Percentiles rank a stretch among this genome's conserved stretches.
These are phyloP conservation scores for Drechslerella stenobrocha DNA, from an alignment of 2,329 filamentous ascomycete species.

Conservation along the genomic window DNA sequence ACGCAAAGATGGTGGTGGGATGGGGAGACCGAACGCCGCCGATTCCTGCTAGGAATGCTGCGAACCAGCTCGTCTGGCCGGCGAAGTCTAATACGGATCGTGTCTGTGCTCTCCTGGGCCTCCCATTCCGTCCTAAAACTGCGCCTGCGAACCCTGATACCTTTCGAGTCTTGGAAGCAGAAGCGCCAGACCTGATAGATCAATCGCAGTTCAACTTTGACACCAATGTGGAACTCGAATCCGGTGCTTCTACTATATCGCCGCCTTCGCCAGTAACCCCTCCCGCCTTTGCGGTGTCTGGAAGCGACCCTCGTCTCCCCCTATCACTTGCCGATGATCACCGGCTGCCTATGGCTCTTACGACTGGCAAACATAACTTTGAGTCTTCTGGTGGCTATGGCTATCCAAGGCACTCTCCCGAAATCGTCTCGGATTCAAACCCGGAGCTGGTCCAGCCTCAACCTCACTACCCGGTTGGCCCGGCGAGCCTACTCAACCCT, in stretches of 20 bases:
- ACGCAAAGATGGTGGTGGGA: conserved; percentile 34
- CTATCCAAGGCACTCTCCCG: conserved; percentile 19
- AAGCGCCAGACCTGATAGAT: conserved; percentile 30
- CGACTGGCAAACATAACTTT: conserved; percentile 30
- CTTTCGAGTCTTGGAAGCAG: conserved; percentile 8
- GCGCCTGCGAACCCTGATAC: conserved; percentile 8
- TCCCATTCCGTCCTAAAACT: conserved; percentile 39
- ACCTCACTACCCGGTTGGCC: conserved; percentile 39
- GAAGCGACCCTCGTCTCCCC: conserved; percentile 20
- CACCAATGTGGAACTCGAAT: conserved; percentile 43
- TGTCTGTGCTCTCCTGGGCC: conserved; percentile 27
- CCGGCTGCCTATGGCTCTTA: conserved; percentile 22
- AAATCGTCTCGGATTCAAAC: conserved; percentile 33
- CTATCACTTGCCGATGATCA: conserved; percentile 26
- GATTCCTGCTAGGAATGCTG: conserved; percentile 24
- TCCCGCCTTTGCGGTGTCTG: conserved; percentile 34
- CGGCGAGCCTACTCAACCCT: conserved; percentile 25
- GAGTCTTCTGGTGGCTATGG: conserved; percentile 25
- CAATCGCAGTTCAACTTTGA: conserved; percentile 33
- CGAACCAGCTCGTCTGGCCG: conserved; percentile 31
- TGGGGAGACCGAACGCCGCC: conserved; percentile 36
- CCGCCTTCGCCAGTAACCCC: conserved; percentile 43
- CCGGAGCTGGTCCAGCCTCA: conserved; percentile 43
- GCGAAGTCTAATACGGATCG: conserved; percentile 34
- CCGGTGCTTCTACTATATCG: conserved; percentile 40